phyloP scores from a whole-genome alignment of 495 filamentous ascomycete species.

The Mycothermus thermophilus region DNA sequence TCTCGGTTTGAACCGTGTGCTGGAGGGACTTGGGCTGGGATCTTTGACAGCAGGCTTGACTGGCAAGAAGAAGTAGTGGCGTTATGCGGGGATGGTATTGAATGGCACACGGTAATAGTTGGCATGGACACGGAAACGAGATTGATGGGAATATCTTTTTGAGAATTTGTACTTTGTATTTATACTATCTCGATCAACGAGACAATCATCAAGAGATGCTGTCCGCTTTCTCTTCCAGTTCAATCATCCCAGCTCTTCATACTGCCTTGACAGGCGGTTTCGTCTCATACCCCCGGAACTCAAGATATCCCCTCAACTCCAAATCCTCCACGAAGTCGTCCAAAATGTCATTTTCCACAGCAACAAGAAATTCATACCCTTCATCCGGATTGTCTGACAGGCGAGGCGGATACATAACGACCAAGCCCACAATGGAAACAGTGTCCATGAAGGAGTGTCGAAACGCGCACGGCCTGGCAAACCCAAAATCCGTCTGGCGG shows the following conservation, averaged over 20 bases:
- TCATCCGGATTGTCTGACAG: slow-evolving; percentile 23
- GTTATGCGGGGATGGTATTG: slow-evolving; percentile 14
- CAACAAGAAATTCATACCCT: slow-evolving; percentile 30
- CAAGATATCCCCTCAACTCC: slow-evolving; percentile 27
- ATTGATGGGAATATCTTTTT: background rate
- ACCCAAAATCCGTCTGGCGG: slow-evolving; percentile 20
- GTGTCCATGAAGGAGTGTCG: slow-evolving; percentile 16
- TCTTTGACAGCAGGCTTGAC: slow-evolving; percentile 33
- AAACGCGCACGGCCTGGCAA: slow-evolving; percentile 14
- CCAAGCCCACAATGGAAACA: slow-evolving; percentile 16
- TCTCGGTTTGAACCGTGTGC: slow-evolving; percentile 63
- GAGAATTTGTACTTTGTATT: background rate
- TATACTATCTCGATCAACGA: background rate
- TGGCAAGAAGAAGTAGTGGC: slow-evolving; percentile 28
- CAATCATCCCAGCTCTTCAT: too few relatives aligned
- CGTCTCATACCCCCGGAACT: slow-evolving; percentile 23
- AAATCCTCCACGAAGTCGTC: slow-evolving; percentile 15
- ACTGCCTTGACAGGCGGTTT: too few relatives aligned
- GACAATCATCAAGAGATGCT: background rate
- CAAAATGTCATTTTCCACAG: slow-evolving; percentile 24
- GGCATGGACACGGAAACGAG: background rate
- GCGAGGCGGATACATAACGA: slow-evolving; percentile 20
- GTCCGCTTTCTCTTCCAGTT: background rate
- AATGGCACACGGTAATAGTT: background rate
- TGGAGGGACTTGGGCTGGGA: slow-evolving; percentile 60